Base-by-base conservation (phyloP, 495 filamentous ascomycete genomes). In the Halenospora varia region DNA sequence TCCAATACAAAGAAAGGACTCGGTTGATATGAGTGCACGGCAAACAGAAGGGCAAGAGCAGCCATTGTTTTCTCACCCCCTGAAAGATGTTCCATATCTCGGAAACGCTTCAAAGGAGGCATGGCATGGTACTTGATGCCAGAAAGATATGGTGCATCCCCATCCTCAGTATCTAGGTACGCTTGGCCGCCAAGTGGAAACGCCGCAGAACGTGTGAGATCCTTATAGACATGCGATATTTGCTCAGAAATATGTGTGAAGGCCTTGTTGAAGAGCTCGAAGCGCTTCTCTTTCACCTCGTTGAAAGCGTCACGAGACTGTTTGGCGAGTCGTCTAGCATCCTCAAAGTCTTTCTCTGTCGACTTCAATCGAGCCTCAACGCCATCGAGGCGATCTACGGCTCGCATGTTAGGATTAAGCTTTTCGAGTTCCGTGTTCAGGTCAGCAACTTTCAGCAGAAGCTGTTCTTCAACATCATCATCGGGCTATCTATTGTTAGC, bases 31-130 rank as follows among this genome's bases (percentile, higher is more conserved):
- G 83, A 88, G 75, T 97, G 94, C 57, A 99, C 90, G 20, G 94
- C 93, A 65, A 99, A 97, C 6, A 99, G 82, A 52, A 99, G 77
- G 18, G 94, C 94, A 20, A 99, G 80, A 41, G 94, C 94, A 1
- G 94, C 94, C 87, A 99, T 99, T 13, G 95, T 97, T 81, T 97
- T 97, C 75, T 99, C 94, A 53, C 94, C 94, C 61, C 94, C 94
- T 10, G 90, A 96, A 20, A 99, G 81, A 67, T 96, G 93, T 71
- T 97, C 94, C 94, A 99, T 97, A 72, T 97, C 95, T 39, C 94
- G 83, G 84, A 97, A 99, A 52, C 94, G 92, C 75, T 99, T 99
- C 55, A 96, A 83, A 8, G 94, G 94, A 22, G 94, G 94, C 92
- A 96, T 97, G 62, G 95, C 94, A 71, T 97, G 90, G 72, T 97